Conservation (phyloP, 1,284 basidiomycete genomes). For the Inonotus hispidus region DNA sequence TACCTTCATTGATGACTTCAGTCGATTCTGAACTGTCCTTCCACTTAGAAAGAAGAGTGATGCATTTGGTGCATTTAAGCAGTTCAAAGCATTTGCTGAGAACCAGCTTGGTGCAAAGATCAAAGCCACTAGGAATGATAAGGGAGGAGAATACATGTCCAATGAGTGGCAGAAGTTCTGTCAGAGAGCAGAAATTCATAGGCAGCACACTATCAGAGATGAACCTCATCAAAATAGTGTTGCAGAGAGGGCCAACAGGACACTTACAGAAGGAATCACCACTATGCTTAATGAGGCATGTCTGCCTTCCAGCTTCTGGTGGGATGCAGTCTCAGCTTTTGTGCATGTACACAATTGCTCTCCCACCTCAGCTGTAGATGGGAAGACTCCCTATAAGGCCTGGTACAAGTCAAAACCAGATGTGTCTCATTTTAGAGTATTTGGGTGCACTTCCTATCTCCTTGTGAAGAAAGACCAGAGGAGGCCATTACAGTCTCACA, state of each 20-base stretch:
- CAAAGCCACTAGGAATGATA: conserved; percentile 26
- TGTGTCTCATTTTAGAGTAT: no score
- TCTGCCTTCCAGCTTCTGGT: no score
- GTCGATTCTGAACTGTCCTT: conserved; percentile 18
- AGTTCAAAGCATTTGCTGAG: conserved; percentile 23
- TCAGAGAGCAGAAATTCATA: conserved; percentile 4
- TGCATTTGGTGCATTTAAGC: conserved; percentile 21
- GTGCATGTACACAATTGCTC: no score
- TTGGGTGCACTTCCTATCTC: no score
- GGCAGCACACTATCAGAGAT: conserved; percentile 6
- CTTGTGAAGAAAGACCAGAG: no score
- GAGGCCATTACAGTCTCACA: no score
- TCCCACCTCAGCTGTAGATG: no score
- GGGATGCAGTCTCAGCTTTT: neutral
- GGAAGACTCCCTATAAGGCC: no score
- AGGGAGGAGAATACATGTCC: conserved; percentile 22
- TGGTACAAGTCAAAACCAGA: no score
- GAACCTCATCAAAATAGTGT: no score
- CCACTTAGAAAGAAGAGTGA: conserved; percentile 22
- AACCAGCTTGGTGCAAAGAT: conserved; percentile 21
- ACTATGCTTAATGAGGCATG: neutral
- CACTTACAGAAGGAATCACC: conserved; percentile 1
- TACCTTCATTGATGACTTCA: conserved; percentile 25
- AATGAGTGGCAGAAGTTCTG: conserved; percentile 21
- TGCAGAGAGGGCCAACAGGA: no score